Conservation (phyloP, 345 rosid species). For the Trapa bicornis region DNA sequence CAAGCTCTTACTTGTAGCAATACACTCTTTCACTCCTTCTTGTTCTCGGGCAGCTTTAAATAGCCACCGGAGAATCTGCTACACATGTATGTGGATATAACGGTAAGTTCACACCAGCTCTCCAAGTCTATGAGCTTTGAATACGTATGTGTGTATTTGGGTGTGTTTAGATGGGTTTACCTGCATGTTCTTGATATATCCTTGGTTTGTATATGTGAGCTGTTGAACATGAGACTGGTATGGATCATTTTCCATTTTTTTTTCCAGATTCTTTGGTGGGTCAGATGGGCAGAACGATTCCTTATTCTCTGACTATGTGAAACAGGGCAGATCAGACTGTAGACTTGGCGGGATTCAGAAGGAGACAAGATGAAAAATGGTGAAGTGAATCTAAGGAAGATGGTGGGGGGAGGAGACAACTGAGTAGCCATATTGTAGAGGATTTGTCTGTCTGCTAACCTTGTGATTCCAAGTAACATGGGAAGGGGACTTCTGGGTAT, state of each 20-base stretch:
- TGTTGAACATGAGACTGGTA: background rate
- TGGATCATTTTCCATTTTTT: background rate
- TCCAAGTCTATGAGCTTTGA: conserved; percentile 14
- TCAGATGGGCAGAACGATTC: conserved; percentile 6
- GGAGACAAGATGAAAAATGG: conserved; percentile 38
- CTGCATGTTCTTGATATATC: conserved; percentile 39
- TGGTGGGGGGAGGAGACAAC: conserved; percentile 23
- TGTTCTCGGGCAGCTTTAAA: conserved; percentile 31
- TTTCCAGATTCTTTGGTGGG: background rate
- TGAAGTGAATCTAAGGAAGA: conserved; percentile 25
- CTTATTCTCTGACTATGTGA: background rate
- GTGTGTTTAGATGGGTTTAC: conserved; percentile 9
- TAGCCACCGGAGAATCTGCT: conserved; percentile 50
- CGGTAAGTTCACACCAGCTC: background rate
- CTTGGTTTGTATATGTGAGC: background rate
- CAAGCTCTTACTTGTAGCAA: conserved; percentile 15
- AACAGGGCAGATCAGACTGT: background rate
- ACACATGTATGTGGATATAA: background rate
- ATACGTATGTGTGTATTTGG: background rate
- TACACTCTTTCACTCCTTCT: conserved; percentile 8
- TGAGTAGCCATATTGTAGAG: conserved; percentile 19
- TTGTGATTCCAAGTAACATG: conserved; percentile 31
- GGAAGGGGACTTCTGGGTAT: conserved; percentile 1
- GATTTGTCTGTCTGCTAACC: conserved; percentile 18
- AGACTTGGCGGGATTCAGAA: background rate